Evolutionary conservation across 371 early-diverging fungal genomes (phyloP).

Genomic region (Mucor velutinosus): DNA sequence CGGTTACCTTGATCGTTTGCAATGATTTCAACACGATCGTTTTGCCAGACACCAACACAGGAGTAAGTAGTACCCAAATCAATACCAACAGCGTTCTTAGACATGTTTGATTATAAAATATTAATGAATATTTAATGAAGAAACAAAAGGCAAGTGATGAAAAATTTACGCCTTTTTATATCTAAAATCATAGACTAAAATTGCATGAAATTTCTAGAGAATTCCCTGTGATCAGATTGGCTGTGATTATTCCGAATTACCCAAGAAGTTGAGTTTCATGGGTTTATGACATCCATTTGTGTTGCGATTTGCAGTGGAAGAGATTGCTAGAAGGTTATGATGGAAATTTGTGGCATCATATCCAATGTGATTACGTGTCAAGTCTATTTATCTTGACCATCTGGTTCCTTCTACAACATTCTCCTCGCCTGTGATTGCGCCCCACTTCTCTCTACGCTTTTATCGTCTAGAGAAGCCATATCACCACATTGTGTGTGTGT

Average conservation of each 20-base stretch:
- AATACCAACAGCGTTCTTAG: conserved; percentile 62
- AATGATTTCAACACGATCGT: conserved; percentile 75
- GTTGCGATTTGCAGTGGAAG: neutral
- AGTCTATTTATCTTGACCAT: neutral
- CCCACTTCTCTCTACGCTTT: neutral
- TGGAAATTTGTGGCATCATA: neutral
- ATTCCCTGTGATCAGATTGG: conserved; percentile 12
- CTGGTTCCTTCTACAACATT: conserved; percentile 2
- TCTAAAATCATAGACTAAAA: neutral
- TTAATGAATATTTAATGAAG: neutral
- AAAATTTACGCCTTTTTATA: conserved; percentile 11
- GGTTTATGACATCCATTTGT: conserved; percentile 7
- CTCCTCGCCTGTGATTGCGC: neutral
- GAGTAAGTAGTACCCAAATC: conserved; percentile 99
- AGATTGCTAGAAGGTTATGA: neutral
- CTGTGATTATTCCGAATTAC: conserved; percentile 3
- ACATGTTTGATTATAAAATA: conserved; percentile 10
- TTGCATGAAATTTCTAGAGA: conserved; percentile 21
- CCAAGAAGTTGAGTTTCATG: conserved; percentile 3
- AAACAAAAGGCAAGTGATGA: conserved; percentile 8
- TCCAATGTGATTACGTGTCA: neutral
- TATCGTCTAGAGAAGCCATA: neutral
- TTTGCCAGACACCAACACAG: conserved; percentile 93
- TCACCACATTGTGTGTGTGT: neutral
- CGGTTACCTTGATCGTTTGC: conserved; percentile 80